phyloP scores from a whole-genome alignment of 441 rosid species.

The Dalechampia spathulata region DNA sequence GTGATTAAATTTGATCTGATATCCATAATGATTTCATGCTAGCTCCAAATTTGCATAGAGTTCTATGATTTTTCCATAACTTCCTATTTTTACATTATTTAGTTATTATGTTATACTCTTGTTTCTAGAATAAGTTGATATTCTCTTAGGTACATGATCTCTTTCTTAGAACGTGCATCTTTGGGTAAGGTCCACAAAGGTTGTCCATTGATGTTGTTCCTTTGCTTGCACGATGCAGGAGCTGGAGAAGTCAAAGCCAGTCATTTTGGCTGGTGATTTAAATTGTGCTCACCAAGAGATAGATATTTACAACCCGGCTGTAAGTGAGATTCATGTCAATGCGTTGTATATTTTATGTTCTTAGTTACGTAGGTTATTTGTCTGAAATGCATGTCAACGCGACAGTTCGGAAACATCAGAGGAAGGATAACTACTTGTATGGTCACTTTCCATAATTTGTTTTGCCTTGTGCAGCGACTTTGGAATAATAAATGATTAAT shows the following conservation, averaged over 20 bases:
- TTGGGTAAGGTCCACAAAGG: neutral
- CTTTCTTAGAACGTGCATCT: neutral
- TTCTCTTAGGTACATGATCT: neutral
- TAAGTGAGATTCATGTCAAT: constrained; percentile 27
- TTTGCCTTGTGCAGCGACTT: neutral
- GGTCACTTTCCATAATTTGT: too few relatives aligned
- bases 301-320: constrained; percentile 80
- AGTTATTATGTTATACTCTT: neutral
- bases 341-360: neutral
- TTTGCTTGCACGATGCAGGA: constrained; percentile 41
- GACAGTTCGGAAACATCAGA: neutral
- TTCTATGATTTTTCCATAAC: neutral
- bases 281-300: constrained; percentile 97
- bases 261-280: constrained; percentile 85
- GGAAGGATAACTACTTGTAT: neutral
- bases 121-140: neutral
- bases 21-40: neutral
- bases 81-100: neutral
- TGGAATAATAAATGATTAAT: neutral
- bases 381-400: neutral
- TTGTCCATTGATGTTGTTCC: constrained; percentile 5
- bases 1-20: neutral
- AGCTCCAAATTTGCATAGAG: neutral
- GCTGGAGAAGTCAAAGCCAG: constrained; percentile 87
- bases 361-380: neutral